A percentile compares a stretch with the other conserved stretches of the same genome.
phyloP scores from a whole-genome alignment of 257 asterid species.

The Cordia subcordata region DNA sequence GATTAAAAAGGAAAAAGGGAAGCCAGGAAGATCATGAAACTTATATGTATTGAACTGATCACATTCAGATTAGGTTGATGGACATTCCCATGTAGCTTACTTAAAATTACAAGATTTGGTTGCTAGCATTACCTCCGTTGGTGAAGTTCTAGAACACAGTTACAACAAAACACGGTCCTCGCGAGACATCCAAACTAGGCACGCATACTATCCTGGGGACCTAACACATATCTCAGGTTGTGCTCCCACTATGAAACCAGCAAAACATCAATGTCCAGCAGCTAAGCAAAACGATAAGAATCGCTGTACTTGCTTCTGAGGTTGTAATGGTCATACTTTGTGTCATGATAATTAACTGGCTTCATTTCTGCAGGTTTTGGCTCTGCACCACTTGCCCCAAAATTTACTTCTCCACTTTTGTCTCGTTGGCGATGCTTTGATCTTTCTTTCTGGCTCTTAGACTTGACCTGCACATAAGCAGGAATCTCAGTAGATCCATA shows the following conservation, averaged over 20 bases:
- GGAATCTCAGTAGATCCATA: constrained; percentile 69
- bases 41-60: not conserved
- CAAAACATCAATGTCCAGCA: not conserved
- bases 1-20: no score
- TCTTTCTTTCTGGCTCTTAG: constrained; percentile 82
- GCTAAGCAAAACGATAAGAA: constrained; percentile 38
- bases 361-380: constrained; percentile 53
- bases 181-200: no score
- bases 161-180: not conserved
- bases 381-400: constrained; percentile 43
- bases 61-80: not conserved
- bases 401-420: constrained; percentile 40
- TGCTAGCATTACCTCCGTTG: no score
- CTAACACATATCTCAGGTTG: not conserved
- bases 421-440: constrained; percentile 70
- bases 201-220: not conserved
- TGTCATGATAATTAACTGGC: constrained; percentile 42
- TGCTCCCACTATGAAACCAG: not conserved
- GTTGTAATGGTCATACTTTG: constrained; percentile 56
- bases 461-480: constrained; percentile 47
- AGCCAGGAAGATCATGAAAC: no score
- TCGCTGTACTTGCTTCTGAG: constrained; percentile 67
- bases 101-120: not conserved
- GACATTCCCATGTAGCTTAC: not conserved
- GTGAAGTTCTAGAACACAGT: not conserved